Evolutionary conservation across 768 basidiomycete species (phyloP).

Genomic region (Lentinula sp.): DNA sequence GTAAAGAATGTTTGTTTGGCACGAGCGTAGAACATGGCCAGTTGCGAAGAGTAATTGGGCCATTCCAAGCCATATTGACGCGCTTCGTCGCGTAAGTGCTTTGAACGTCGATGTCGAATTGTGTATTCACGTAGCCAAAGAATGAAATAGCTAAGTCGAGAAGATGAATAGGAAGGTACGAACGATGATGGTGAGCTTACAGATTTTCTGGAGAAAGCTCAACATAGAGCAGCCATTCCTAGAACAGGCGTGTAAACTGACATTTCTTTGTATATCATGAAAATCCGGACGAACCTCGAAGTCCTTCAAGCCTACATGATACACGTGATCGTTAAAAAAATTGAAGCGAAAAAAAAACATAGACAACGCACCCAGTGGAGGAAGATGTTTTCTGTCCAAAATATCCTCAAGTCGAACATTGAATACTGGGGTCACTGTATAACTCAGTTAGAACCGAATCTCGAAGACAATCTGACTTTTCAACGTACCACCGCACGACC

Average conservation of each 20-base stretch:
- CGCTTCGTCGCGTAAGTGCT: conserved; percentile 15
- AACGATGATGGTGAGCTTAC: conserved; percentile 25
- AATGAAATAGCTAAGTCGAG: conserved; percentile 55
- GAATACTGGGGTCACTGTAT: conserved; percentile 57
- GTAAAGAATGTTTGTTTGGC: conserved; percentile 81
- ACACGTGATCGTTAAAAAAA: conserved; percentile 2
- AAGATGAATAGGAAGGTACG: conserved; percentile 6
- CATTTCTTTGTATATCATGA: background rate
- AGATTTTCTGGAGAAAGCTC: conserved; percentile 74
- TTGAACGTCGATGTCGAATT: conserved; percentile 27
- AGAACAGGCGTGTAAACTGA: conserved; percentile 3
- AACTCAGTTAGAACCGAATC: background rate
- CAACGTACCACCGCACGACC: conserved; percentile 51
- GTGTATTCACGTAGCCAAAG: conserved; percentile 79
- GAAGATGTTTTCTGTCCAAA: conserved; percentile 69
- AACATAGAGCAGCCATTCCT: conserved; percentile 79
- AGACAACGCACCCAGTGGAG: conserved; percentile 52
- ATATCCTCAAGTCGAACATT: conserved; percentile 70
- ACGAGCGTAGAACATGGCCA: conserved; percentile 72
- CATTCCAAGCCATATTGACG: conserved; percentile 25
- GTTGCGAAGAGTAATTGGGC: conserved; percentile 42
- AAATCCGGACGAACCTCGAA: conserved; percentile 37
- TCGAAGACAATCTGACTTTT: background rate
- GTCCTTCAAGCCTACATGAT: conserved; percentile 53
- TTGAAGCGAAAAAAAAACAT: background rate